phyloP scores from a whole-genome alignment of 805 yeast genomes.

The Starmera caribaea region DNA sequence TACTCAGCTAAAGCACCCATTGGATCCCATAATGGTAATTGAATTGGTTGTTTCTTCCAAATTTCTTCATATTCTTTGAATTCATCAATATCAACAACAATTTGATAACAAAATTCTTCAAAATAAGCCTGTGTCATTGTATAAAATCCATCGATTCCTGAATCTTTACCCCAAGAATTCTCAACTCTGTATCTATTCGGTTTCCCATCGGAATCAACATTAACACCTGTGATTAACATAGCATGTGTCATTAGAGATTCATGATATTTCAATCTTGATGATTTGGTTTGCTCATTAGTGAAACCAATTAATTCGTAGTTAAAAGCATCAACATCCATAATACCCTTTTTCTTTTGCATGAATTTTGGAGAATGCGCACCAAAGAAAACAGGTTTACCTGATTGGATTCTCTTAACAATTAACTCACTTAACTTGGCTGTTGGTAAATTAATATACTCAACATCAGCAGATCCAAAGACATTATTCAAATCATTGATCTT shows the following conservation, averaged over 20 bases:
- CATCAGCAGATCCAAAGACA: constrained; percentile 58
- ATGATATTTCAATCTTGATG: constrained; percentile 58
- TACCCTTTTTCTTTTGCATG: constrained; percentile 49
- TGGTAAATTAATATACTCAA: constrained; percentile 61
- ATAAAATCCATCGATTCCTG: constrained; percentile 59
- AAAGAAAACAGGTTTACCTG: constrained; percentile 74
- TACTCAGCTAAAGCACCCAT: constrained; percentile 59
- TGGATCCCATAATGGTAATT: constrained; percentile 72
- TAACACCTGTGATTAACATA: constrained; percentile 77
- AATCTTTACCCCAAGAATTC: constrained; percentile 68
- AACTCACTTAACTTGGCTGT: constrained; percentile 46
- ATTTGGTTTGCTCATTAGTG: constrained; percentile 44
- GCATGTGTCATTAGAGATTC: constrained; percentile 86
- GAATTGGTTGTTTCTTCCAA: constrained; percentile 32
- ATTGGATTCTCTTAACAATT: constrained; percentile 59
- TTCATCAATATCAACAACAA: constrained; percentile 48
- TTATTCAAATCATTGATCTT: constrained; percentile 71
- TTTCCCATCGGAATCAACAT: constrained; percentile 49
- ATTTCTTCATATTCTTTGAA: constrained; percentile 25
- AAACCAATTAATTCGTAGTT: constrained; percentile 53
- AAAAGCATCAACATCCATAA: constrained; percentile 65
- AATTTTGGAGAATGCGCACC: constrained; percentile 86
- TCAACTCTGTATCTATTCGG: constrained; percentile 67
- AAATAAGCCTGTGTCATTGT: constrained; percentile 68
- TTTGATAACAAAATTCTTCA: constrained; percentile 66